A percentile compares a stretch with the other conserved stretches of the same genome.
These are phyloP conservation scores for Gentiana straminea DNA, from an alignment of 257 asterid species.

Conservation along the genomic window DNA sequence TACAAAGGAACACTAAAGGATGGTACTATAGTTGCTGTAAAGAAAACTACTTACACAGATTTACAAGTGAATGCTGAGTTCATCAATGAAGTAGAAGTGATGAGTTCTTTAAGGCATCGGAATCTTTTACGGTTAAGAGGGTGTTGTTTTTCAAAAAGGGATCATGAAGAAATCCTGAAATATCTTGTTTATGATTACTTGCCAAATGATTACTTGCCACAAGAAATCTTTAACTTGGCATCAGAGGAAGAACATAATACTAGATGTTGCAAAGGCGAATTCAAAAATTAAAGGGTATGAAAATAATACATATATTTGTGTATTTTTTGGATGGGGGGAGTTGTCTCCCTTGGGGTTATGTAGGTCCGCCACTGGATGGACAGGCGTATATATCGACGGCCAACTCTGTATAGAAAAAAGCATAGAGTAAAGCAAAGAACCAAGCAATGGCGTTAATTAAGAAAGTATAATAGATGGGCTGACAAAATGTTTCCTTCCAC, in stretches of 20 bases:
- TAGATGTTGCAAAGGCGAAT: constrained; percentile 55
- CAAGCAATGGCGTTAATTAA: too few relatives aligned
- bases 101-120: constrained; percentile 41
- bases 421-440: too few relatives aligned
- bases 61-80: constrained; percentile 34
- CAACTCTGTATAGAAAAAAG: too few relatives aligned
- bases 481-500: too few relatives aligned
- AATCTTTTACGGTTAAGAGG: constrained; percentile 48
- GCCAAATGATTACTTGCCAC: constrained; percentile 35
- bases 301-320: too few relatives aligned
- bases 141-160: constrained; percentile 23
- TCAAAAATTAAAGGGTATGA: too few relatives aligned
- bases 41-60: constrained; percentile 28
- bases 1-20: constrained; percentile 38
- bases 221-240: constrained; percentile 31
- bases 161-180: constrained; percentile 16
- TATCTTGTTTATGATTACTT: constrained; percentile 52
- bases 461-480: too few relatives aligned
- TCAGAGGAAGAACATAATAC: constrained; percentile 41
- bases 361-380: too few relatives aligned
- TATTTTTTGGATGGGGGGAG: too few relatives aligned
- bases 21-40: constrained; percentile 46
- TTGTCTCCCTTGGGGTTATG: too few relatives aligned
- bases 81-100: constrained; percentile 39
- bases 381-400: too few relatives aligned